phyloP scores from a whole-genome alignment of 306 rosid species.

The Fragaria nilgerrensis region DNA sequence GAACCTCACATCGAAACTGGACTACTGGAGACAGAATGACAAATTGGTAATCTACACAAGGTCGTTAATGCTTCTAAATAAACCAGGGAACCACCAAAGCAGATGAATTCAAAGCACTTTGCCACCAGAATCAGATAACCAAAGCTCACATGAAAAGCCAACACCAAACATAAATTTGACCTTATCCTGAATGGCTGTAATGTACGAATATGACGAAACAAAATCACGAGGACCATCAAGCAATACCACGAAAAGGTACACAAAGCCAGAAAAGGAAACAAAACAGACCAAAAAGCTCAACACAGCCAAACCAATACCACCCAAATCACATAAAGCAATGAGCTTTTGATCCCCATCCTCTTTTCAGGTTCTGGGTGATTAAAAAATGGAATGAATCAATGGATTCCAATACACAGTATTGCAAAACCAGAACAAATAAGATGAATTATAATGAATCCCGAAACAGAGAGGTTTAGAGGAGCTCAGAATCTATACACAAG shows the following conservation, averaged over 20 bases:
- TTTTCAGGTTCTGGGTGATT: conserved; percentile 19
- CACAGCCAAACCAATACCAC: not conserved
- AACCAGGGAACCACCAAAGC: not conserved
- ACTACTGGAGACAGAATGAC: not conserved
- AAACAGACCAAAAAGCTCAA: not conserved
- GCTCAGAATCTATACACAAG: not conserved
- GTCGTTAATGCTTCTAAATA: not conserved
- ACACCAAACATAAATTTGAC: not conserved
- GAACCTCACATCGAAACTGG: not conserved
- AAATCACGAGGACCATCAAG: conserved; percentile 10
- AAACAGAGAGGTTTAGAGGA: not conserved
- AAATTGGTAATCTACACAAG: not conserved
- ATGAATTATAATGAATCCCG: not conserved
- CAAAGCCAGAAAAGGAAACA: not conserved
- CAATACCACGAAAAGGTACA: not conserved
- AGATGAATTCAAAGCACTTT: not conserved
- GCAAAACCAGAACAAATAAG: not conserved
- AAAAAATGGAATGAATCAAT: not conserved
- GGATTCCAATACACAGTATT: not conserved
- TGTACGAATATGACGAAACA: conserved; percentile 1
- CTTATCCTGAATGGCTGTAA: not conserved
- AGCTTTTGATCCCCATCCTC: not conserved
- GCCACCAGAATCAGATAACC: conserved; percentile 6
- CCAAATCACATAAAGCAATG: conserved; percentile 5
- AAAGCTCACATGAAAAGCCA: not conserved